These are phyloP conservation scores for Xylaria sp. DNA, from an alignment of 2,329 filamentous ascomycete genomes.

Conservation along the genomic window DNA sequence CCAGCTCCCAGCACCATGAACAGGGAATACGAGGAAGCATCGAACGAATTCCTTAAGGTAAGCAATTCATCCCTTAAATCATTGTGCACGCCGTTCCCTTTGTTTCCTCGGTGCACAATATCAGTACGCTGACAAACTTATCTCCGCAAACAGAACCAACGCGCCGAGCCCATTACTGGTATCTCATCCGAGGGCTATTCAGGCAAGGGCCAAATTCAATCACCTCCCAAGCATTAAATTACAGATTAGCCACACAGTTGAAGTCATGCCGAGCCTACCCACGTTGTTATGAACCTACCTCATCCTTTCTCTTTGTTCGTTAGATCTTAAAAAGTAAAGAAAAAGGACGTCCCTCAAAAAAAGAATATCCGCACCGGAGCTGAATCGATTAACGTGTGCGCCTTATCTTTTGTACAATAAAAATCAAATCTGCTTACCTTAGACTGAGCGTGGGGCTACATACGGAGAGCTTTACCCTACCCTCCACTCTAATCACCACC, in stretches of 20 bases:
- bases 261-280: slow-evolving; percentile 39
- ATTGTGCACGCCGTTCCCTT: not conserved
- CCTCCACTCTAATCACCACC: slow-evolving; percentile 23
- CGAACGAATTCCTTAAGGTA: slow-evolving; percentile 95
- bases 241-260: slow-evolving; percentile 32
- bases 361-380: slow-evolving; percentile 22
- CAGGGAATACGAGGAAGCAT: slow-evolving; percentile 95
- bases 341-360: slow-evolving; percentile 34
- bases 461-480: slow-evolving; percentile 4
- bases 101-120: slow-evolving; percentile 3
- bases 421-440: slow-evolving; percentile 25
- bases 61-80: slow-evolving; percentile 49
- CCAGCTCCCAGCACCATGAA: slow-evolving; percentile 86
- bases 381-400: slow-evolving; percentile 32
- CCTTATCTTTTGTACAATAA: slow-evolving; percentile 42
- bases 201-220: slow-evolving; percentile 83
- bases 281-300: slow-evolving; percentile 37
- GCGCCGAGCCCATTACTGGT: slow-evolving; percentile 87
- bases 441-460: slow-evolving; percentile 24
- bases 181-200: slow-evolving; percentile 81
- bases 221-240: slow-evolving; percentile 61
- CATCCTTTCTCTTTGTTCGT: slow-evolving; percentile 50
- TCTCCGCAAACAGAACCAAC: slow-evolving; percentile 71
- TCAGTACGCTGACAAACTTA: slow-evolving; percentile 34
- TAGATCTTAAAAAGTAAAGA: slow-evolving; percentile 48